Evolutionary conservation across 2,329 filamentous ascomycete species (phyloP), one percentile per base, ranked within the genome.

Genomic region (Trichoderma polysporum): DNA sequence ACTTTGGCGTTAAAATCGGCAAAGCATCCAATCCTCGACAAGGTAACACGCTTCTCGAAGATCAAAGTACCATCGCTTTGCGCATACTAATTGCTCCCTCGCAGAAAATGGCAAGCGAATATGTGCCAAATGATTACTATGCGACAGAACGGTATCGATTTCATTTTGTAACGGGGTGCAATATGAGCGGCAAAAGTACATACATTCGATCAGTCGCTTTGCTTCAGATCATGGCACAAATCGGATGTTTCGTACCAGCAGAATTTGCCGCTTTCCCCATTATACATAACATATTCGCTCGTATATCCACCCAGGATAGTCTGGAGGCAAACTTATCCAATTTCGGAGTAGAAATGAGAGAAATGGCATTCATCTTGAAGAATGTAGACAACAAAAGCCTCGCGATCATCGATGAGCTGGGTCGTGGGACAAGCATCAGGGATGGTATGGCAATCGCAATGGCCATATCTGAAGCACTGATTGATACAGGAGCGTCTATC

Each of bases 101-200:
- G 0, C 58, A 86, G 81, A 86, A 89, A 2, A 88, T 92, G 70
- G 79, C 82, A 0, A 85, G 85, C 53, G 88, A 86, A 25, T 97
- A 91, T 74, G 83, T 98, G 3, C 91, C 95, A 0, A 98, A 98
- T 70, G 94, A 98, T 73, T 91, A 94, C 31, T 98, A 94, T 73
- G 90, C 92, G 2, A 91, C 90, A 0, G 85, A 90, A 37, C 89
- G 94, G 68, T 88, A 89, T 39, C 88, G 94, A 1, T 97, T 97
- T 73, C 94, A 98, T 71, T 91, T 98, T 69, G 90, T 99, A 69
- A 98, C 94, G 0, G 94, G 95, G 3, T 96, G 92, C 76, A 99
- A 99, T 73, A 99, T 99, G 95, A 97, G 93, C 72, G 95, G 94
- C 0, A 99, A 98, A 77, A 97, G 91, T 70, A 99, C 94, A 0